phyloP scores from a whole-genome alignment of 108 stramenopile genomes.

The Fragilariopsis cylindrus region DNA sequence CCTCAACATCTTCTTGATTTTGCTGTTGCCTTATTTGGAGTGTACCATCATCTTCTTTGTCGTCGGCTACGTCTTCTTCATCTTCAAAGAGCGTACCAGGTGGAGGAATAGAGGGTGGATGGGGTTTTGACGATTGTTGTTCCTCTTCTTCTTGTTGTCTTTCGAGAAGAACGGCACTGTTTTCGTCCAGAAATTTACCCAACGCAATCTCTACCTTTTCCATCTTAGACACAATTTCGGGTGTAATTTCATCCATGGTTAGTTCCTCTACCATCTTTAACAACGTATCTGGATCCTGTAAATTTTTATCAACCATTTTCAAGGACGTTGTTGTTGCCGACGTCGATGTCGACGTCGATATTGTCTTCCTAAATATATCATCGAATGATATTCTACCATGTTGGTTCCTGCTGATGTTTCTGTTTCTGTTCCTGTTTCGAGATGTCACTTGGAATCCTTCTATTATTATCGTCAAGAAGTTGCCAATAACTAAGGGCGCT shows the following conservation, averaged over 20 bases:
- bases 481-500: no score
- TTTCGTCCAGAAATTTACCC: conserved; percentile 14
- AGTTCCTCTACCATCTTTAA: conserved; percentile 31
- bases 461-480: not conserved
- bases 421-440: not conserved
- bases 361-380: not conserved
- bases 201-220: conserved; percentile 23
- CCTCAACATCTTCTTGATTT: not conserved
- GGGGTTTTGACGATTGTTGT: conserved; percentile 12
- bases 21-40: not conserved
- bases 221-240: conserved; percentile 25
- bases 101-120: conserved; percentile 11
- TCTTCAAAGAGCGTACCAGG: not conserved
- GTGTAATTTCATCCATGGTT: conserved; percentile 16
- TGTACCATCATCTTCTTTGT: not conserved
- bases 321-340: not conserved
- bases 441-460: not conserved
- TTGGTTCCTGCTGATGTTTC: not conserved
- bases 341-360: no score
- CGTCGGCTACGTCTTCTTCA: not conserved
- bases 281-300: conserved; percentile 14
- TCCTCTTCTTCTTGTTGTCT: not conserved
- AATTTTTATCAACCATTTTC: not conserved
- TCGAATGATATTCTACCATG: not conserved
- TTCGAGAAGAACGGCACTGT: not conserved